These are phyloP conservation scores for Stevia rebaudiana DNA, from an alignment of 140 eudicot genomes.

Conservation along the genomic window DNA sequence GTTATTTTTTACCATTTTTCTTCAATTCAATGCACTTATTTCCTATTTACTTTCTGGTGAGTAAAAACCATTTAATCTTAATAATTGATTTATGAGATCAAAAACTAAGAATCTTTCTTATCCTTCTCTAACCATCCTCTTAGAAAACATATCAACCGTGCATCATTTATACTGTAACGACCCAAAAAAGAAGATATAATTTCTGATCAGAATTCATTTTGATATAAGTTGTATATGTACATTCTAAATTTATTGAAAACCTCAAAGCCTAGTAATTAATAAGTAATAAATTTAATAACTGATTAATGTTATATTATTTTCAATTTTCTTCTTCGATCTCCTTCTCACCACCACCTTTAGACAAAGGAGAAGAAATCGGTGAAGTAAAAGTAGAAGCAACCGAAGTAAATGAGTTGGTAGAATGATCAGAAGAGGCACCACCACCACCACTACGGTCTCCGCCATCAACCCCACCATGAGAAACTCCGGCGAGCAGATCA, in stretches of 20 bases:
- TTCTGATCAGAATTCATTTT: neutral
- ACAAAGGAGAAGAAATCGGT: conserved; percentile 31
- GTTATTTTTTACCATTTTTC: too few relatives aligned
- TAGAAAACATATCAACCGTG: neutral
- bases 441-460: conserved; percentile 4
- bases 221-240: conserved; percentile 15
- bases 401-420: conserved; percentile 31
- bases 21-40: too few relatives aligned
- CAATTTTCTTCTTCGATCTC: conserved; percentile 22
- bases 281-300: neutral
- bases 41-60: too few relatives aligned
- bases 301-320: conserved; percentile 13
- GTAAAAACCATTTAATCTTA: too few relatives aligned
- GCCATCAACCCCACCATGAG: neutral
- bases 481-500: conserved; percentile 51
- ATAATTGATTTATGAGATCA: too few relatives aligned
- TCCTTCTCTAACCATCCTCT: too few relatives aligned
- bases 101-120: too few relatives aligned
- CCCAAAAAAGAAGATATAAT: too few relatives aligned
- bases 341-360: conserved; percentile 26
- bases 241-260: conserved; percentile 13
- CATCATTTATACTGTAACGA: neutral
- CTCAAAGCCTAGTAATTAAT: conserved; percentile 11
- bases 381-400: conserved; percentile 42
- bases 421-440: conserved; percentile 28